Evolutionary conservation across 495 filamentous ascomycete genomes (phyloP).

Genomic region (Hypoxylon cercidicola): DNA sequence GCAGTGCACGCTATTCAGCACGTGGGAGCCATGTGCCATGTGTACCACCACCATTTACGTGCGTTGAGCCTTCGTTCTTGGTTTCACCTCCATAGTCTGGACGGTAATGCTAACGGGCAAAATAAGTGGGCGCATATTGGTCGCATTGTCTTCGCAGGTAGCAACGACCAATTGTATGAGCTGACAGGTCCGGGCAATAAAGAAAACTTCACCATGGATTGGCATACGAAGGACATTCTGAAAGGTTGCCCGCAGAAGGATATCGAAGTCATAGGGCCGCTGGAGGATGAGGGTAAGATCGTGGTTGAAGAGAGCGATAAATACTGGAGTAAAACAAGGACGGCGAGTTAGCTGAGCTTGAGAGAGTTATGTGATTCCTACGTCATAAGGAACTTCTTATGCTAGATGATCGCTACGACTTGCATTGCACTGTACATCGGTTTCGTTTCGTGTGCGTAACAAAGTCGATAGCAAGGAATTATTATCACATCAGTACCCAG

Average conservation of each 20-base stretch:
- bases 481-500: background rate
- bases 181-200: constrained; percentile 60
- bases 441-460: constrained; percentile 10
- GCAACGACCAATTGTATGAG: constrained; percentile 57
- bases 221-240: constrained; percentile 60
- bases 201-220: constrained; percentile 64
- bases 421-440: constrained; percentile 10
- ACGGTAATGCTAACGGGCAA: constrained; percentile 21
- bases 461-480: constrained; percentile 20
- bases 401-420: background rate
- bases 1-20: constrained; percentile 61
- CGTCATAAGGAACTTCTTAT: background rate
- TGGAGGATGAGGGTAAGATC: constrained; percentile 54
- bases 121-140: constrained; percentile 67
- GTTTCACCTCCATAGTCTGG: background rate
- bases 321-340: constrained; percentile 57
- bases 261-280: constrained; percentile 61
- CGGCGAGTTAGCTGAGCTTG: background rate
- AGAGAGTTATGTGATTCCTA: too few species aligned
- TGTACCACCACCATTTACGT: constrained; percentile 51
- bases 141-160: constrained; percentile 62
- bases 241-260: constrained; percentile 54
- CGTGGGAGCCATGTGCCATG: constrained; percentile 69
- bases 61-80: constrained; percentile 22
- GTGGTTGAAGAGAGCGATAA: constrained; percentile 58